These are phyloP conservation scores for Plasmodium gaboni DNA, from an alignment of 169 alveolate species.

Conservation along the genomic window DNA sequence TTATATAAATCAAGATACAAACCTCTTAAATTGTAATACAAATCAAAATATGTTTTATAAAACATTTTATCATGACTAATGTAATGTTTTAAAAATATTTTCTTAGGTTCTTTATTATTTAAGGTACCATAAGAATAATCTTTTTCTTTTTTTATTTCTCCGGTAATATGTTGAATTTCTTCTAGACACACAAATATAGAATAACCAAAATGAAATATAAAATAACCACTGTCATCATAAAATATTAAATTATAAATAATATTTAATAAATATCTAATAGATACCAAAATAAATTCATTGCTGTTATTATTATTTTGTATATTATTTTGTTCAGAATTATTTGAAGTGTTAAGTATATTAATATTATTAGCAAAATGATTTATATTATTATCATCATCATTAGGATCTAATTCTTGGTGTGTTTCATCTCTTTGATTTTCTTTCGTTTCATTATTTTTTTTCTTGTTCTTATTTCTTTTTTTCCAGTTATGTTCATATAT, in stretches of 20 bases:
- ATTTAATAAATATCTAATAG: constrained; percentile 45
- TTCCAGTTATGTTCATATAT: constrained; percentile 23
- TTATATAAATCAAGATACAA: constrained; percentile 48
- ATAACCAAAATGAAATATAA: constrained; percentile 65
- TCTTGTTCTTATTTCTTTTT: neutral
- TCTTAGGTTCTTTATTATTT: constrained; percentile 6
- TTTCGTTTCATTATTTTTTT: constrained; percentile 1
- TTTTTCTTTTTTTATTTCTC: constrained; percentile 71
- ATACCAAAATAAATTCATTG: constrained; percentile 48
- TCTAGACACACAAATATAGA: constrained; percentile 73
- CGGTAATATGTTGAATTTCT: constrained; percentile 61
- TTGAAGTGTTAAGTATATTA: neutral
- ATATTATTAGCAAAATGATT: neutral
- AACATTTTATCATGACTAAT: constrained; percentile 58
- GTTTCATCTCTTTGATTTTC: constrained; percentile 2
- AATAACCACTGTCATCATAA: constrained; percentile 66
- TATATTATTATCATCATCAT: neutral
- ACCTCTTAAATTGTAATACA: constrained; percentile 58
- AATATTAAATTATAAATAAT: constrained; percentile 65
- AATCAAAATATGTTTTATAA: constrained; percentile 32
- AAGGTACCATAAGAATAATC: constrained; percentile 67
- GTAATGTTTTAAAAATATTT: constrained; percentile 38
- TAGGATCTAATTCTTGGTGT: neutral
- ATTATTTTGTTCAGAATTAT: neutral
- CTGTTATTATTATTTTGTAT: constrained; percentile 1